Conservation (phyloP, 306 rosid genomes). For the Vachellia pachyceras region DNA sequence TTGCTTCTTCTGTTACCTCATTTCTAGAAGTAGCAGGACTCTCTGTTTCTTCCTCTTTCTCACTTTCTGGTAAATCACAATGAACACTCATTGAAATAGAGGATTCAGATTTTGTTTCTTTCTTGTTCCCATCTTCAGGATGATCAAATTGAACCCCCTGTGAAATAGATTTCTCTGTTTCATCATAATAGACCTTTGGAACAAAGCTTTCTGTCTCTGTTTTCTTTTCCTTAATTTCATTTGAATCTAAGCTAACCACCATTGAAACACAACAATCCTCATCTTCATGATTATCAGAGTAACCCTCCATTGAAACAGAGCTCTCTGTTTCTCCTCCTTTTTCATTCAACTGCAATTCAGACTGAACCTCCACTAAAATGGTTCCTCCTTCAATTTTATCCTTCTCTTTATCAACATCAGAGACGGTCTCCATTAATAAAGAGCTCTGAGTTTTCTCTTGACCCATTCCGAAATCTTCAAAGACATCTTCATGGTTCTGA, state of each 20-base stretch:
- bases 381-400: constrained; percentile 18
- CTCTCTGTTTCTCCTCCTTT: constrained; percentile 14
- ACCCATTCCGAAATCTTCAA: background rate
- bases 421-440: background rate
- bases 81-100: constrained; percentile 31
- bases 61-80: background rate
- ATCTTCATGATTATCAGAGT: constrained; percentile 4
- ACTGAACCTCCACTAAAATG: background rate
- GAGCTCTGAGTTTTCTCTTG: constrained; percentile 29
- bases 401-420: constrained; percentile 11
- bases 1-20: background rate
- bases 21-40: background rate
- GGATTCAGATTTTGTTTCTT: constrained; percentile 9
- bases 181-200: constrained; percentile 8
- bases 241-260: constrained; percentile 4
- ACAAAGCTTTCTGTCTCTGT: constrained; percentile 25
- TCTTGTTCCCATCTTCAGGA: background rate
- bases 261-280: constrained; percentile 28
- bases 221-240: background rate
- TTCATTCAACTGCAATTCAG: background rate
- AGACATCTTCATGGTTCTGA: constrained; percentile 28
- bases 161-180: constrained; percentile 12
- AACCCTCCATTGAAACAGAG: constrained; percentile 4
- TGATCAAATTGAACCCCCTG: background rate
- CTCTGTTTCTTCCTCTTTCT: constrained; percentile 22